Base-by-base conservation (phyloP, 345 rosid genomes). In the Hirschfeldia incana region DNA sequence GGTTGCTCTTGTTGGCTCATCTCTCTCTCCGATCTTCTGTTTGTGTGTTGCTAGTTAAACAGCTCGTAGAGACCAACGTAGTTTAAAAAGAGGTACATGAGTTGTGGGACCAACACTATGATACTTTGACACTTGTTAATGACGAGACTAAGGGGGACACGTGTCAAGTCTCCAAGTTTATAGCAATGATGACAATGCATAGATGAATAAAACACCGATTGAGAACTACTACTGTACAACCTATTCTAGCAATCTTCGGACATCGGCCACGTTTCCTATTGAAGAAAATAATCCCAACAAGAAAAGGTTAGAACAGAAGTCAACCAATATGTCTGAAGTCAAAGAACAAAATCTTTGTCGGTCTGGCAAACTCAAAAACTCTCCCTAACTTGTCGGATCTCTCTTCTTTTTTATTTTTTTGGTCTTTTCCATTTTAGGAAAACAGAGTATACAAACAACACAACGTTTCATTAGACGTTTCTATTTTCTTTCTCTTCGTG, bases 1-100 rank as follows among this genome's bases (percentile, higher is more conserved):
- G 86, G 90, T 76, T 90, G 92, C 69, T 80, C 88, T 83, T 87
- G 90, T 83, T 88, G 93, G 57, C 89, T 94, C 97, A 94, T 90
- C 61, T 65, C 82, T 67, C 36, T 68, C 39, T 16, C 46, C 27
- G 46, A 37, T 67, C 15, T 30, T 30, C 1, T 73, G 26, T 27
- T 33, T 28, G 3, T 63, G 49, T 33, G 17, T 51, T 58, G 8
- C 13, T 6, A 51, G 30, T 59, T 12, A 27, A 2, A 32, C 34
- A 71, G 34, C 29, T 30, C 10, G 9, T 29, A 7, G 6, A 15
- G 29, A n/a, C 2, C 2, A 42, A 51, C 1, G 62, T 16, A 51
- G 60, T 69, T 29, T 78, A 55, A 15, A 65, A 5, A 17, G 8
- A 37, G 42, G 37, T 30, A 36, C 67, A 58, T 11, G 68, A 74